A percentile compares a stretch with the other conserved stretches of the same genome.
phyloP scores from a whole-genome alignment of 768 basidiomycete genomes.

The Termitomyces bulborhizus region DNA sequence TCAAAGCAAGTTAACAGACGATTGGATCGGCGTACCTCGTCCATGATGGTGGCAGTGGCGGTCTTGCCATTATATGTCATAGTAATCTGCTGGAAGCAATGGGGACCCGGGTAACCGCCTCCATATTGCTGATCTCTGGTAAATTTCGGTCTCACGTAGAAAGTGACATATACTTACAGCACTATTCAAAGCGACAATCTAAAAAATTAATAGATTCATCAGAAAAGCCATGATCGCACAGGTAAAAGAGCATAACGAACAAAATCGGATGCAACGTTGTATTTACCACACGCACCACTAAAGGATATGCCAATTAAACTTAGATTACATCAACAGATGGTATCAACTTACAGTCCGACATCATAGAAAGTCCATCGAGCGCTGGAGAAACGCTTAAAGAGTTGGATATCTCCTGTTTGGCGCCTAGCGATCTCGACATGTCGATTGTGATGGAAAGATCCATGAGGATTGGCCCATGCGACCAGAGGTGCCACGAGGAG shows the following conservation, averaged over 20 bases:
- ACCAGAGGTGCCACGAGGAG: constrained; percentile 23
- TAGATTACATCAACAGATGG: neutral
- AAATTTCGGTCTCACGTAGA: neutral
- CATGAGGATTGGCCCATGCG: constrained; percentile 25
- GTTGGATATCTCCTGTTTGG: constrained; percentile 15
- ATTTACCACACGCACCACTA: constrained; percentile 25
- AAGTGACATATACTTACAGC: constrained; percentile 20
- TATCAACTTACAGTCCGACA: constrained; percentile 21
- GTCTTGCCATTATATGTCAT: constrained; percentile 57
- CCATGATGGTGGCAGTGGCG: constrained; percentile 50
- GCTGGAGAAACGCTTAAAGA: constrained; percentile 17
- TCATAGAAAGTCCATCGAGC: constrained; percentile 25
- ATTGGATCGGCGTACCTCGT: constrained; percentile 34
- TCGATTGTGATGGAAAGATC: constrained; percentile 13
- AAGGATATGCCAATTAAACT: neutral
- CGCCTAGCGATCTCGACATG: constrained; percentile 21
- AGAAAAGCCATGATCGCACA: neutral
- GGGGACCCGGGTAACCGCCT: constrained; percentile 30
- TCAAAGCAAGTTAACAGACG: constrained; percentile 12
- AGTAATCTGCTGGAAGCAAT: constrained; percentile 58
- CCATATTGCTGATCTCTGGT: constrained; percentile 46
- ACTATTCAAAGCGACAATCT: constrained; percentile 27
- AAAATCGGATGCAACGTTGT: constrained; percentile 20
- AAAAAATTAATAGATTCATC: neutral
- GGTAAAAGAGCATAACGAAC: constrained; percentile 12